Conservation (phyloP, 2,329 filamentous ascomycete genomes). For the Diaporthe vexans region DNA sequence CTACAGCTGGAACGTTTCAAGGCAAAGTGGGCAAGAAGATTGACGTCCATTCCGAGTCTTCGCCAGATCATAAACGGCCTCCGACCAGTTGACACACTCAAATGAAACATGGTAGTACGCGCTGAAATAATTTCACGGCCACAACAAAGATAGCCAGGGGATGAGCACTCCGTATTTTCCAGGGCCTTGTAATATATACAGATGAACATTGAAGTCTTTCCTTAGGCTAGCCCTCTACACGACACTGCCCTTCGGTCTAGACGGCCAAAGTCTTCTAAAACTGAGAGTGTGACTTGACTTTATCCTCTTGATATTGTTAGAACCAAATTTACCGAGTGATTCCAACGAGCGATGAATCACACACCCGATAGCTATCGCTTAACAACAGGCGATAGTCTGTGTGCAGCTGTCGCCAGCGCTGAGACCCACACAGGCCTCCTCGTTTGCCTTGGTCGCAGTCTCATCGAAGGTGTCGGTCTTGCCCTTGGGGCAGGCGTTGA, state of each 20-base stretch:
- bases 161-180: not conserved
- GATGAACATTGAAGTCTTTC: not conserved
- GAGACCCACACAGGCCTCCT: not conserved
- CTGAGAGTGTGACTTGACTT: not conserved
- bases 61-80: not conserved
- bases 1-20: no score
- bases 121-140: not conserved
- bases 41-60: not conserved
- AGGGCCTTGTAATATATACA: not conserved
- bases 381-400: slow-evolving; percentile 24
- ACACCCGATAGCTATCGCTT: not conserved
- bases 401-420: not conserved
- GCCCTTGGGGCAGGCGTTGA: slow-evolving; percentile 1
- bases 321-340: rapidly evolving
- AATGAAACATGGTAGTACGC: no score
- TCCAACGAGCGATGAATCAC: not conserved
- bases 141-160: not conserved
- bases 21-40: no score
- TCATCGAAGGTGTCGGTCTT: not conserved
- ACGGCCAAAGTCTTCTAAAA: not conserved
- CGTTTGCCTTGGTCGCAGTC: slow-evolving; percentile 14
- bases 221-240: not conserved
- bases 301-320: not conserved
- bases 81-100: not conserved
- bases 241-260: no score